Base-by-base conservation (phyloP, 2,329 filamentous ascomycete species). In the Aspergillus hortae region DNA sequence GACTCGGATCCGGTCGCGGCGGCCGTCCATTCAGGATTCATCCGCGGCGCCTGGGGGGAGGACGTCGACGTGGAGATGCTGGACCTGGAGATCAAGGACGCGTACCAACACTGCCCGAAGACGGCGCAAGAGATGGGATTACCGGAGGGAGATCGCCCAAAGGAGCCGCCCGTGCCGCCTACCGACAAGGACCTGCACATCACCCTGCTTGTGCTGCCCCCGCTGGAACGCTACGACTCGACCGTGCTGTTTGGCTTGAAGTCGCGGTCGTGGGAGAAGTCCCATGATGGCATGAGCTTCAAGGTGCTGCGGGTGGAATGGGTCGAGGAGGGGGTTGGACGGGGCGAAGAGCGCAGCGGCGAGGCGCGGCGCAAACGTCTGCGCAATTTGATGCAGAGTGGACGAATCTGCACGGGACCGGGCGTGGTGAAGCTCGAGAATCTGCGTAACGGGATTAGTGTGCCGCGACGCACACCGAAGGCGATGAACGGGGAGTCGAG, bases 1-100 rank as follows among this genome's bases (percentile, higher is more conserved):
- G 94, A 99, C 70, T 96, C 91, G 0, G 94, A 99, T 66, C 85
- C 94, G 0, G 81, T 99, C 21, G 92, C 91, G 0, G 92, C 92
- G 2, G 92, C 92, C 54, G 92, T 99, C 43, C 94, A 99, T 68
- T 86, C 86, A 1, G 94, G 94, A 3, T 97, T 91, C 85, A 88
- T 99, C 60, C 85, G 87, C 40, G 92, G 92, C 32, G 90, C 92
- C 62, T 96, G 92, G 88, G 78, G 84, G 4, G 85, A 91, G 6
- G 87, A 90, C 33, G 82, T 94, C 1, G 88, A 94, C 60, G 77
- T 83, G 1, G 76, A 78, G 11, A 76, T 92, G 71, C 77, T 95
- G 10, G 79, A 81, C 56, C 71, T 79, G 32, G 75, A 78, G 48
- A 77, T 80, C 49, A 76, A 75, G 46, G 77, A 76, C 7, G 67